These are phyloP conservation scores for Hypholoma sublateritium DNA, from an alignment of 768 basidiomycete species.

Conservation along the genomic window DNA sequence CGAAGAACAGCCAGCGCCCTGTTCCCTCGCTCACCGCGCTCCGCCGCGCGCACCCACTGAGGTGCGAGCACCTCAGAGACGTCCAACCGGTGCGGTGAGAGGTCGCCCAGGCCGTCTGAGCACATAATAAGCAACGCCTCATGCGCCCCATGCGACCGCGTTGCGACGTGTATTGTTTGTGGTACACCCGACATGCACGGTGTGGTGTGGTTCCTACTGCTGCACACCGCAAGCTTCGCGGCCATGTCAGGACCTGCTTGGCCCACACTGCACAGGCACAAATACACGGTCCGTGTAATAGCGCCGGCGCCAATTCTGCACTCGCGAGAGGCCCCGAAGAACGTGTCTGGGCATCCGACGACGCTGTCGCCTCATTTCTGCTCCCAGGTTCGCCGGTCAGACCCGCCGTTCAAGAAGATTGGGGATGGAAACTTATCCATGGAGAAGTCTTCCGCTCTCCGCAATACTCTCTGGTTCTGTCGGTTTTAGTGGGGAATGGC, in stretches of 20 bases:
- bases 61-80: conserved; percentile 26
- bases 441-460: conserved; percentile 95
- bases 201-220: conserved; percentile 47
- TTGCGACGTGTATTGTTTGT: conserved; percentile 40
- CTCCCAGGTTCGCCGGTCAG: too few relatives aligned
- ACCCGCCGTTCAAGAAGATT: conserved; percentile 96
- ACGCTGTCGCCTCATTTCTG: too few relatives aligned
- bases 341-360: too few relatives aligned
- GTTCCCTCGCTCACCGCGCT: neutral
- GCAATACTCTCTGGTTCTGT: conserved; percentile 69
- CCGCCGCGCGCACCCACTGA: conserved; percentile 38
- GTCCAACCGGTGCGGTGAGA: conserved; percentile 33
- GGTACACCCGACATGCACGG: conserved; percentile 50
- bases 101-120: conserved; percentile 52
- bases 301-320: conserved; percentile 44
- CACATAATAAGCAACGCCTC: conserved; percentile 45
- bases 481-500: conserved; percentile 90
- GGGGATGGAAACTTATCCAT: conserved; percentile 97
- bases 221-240: conserved; percentile 37
- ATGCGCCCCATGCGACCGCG: conserved; percentile 21
- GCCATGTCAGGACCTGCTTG: conserved; percentile 34
- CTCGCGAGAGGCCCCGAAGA: too few relatives aligned
- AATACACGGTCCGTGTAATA: conserved; percentile 52
- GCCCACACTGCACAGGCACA: conserved; percentile 35
- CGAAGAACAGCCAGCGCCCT: conserved; percentile 41